These are phyloP conservation scores for Phytophthora macrochlamydospora DNA, from an alignment of 352 stramenopile genomes.

Conservation along the genomic window DNA sequence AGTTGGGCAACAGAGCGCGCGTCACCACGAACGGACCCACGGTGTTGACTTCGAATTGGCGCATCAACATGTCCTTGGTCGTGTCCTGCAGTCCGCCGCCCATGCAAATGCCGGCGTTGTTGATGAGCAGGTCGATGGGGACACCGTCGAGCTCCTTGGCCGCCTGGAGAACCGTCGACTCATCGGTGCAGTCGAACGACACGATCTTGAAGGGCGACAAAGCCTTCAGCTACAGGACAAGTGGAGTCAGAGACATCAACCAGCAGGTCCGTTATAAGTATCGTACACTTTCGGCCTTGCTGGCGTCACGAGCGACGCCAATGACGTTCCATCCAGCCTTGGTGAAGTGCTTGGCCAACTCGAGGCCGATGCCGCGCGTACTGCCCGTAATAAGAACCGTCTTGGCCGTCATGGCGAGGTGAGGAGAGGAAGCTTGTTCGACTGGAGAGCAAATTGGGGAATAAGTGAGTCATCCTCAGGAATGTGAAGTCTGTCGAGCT, in stretches of 20 bases:
- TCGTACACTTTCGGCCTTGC: conserved; percentile 30
- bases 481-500: too few species aligned
- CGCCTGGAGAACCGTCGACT: conserved; percentile 40
- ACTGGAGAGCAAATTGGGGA: background rate
- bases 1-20: conserved; percentile 45
- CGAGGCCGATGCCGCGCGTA: conserved; percentile 48
- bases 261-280: background rate
- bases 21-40: conserved; percentile 60
- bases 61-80: conserved; percentile 47
- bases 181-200: conserved; percentile 44
- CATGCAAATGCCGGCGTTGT: conserved; percentile 57
- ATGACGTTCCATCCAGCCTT: conserved; percentile 52
- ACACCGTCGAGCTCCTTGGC: conserved; percentile 46
- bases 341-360: conserved; percentile 44
- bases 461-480: background rate
- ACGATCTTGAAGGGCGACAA: conserved; percentile 49
- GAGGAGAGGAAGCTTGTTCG: background rate
- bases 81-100: background rate
- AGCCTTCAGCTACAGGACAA: conserved; percentile 29
- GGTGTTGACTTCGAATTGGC: conserved; percentile 65
- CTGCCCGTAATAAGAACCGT: conserved; percentile 48
- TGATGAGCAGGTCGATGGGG: conserved; percentile 62
- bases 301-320: conserved; percentile 29
- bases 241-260: background rate
- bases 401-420: conserved; percentile 20